Percentiles rank a stretch among this genome's conserved stretches.
phyloP scores from a whole-genome alignment of 352 stramenopile genomes.

The Globisporangium nodosum region DNA sequence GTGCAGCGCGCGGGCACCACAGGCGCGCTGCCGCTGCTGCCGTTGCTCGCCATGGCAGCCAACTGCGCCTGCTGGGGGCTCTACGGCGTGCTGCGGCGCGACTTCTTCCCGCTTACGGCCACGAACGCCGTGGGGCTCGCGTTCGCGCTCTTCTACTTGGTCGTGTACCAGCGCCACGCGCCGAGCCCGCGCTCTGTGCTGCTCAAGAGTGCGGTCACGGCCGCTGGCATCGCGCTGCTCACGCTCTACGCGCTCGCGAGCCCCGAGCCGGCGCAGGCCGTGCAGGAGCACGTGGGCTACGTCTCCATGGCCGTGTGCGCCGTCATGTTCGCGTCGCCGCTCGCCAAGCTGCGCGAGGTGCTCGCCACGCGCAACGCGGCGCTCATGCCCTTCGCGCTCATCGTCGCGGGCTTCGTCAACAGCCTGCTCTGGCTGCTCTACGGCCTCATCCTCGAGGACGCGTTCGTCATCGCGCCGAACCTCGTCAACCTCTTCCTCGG shows the following conservation, averaged over 20 bases:
- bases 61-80: slow-evolving; percentile 54
- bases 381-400: slow-evolving; percentile 42
- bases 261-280: slow-evolving; percentile 13
- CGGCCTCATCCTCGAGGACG: slow-evolving; percentile 38
- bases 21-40: slow-evolving; percentile 18
- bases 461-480: slow-evolving; percentile 60
- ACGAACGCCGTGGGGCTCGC: slow-evolving; percentile 44
- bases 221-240: slow-evolving; percentile 23
- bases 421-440: slow-evolving; percentile 50
- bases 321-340: slow-evolving; percentile 62
- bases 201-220: slow-evolving; percentile 22
- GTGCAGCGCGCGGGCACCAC: slow-evolving; percentile 23
- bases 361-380: slow-evolving; percentile 35
- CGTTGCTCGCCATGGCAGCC: slow-evolving; percentile 54
- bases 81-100: slow-evolving; percentile 40
- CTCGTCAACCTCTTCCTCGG: slow-evolving; percentile 52
- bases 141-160: slow-evolving; percentile 38
- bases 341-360: slow-evolving; percentile 42
- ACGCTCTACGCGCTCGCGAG: slow-evolving; percentile 30
- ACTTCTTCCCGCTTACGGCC: slow-evolving; percentile 47
- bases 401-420: slow-evolving; percentile 41
- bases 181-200: slow-evolving; percentile 8
- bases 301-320: slow-evolving; percentile 42
- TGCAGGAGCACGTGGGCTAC: slow-evolving; percentile 46
- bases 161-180: slow-evolving; percentile 33